Conservation (phyloP, 495 filamentous ascomycete species). For the Penicillium soppii region DNA sequence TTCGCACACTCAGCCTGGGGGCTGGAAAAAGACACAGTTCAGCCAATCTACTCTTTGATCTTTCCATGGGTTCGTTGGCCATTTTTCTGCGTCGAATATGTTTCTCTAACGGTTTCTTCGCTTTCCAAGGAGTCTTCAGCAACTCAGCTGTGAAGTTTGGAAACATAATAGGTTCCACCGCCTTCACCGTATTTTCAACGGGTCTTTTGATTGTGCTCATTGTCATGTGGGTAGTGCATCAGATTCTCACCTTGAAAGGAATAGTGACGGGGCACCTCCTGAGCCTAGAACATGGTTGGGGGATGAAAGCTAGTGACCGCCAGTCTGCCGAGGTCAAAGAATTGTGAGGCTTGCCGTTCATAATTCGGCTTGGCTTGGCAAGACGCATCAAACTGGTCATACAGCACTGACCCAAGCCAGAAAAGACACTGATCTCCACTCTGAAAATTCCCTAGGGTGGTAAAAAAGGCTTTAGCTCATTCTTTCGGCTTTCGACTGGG, state of each 20-base stretch:
- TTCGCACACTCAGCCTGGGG: slow-evolving; percentile 19
- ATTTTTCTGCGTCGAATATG: neutral
- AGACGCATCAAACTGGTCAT: too few relatives aligned
- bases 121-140: slow-evolving; percentile 28
- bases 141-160: slow-evolving; percentile 31
- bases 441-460: too few relatives aligned
- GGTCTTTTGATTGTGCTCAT: slow-evolving; percentile 24
- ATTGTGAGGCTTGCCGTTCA: slow-evolving; percentile 1
- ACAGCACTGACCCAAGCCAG: too few relatives aligned
- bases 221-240: slow-evolving; percentile 17
- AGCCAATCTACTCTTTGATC: slow-evolving; percentile 23
- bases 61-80: slow-evolving; percentile 30
- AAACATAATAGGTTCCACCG: slow-evolving; percentile 27
- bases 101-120: neutral
- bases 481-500: too few relatives aligned
- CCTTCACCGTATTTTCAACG: slow-evolving; percentile 31
- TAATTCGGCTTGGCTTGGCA: neutral
- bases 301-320: neutral
- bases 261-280: slow-evolving; percentile 25
- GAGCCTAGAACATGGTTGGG: slow-evolving; percentile 25
- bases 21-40: slow-evolving; percentile 17
- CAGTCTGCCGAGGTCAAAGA: neutral
- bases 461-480: too few relatives aligned
- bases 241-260: slow-evolving; percentile 25
- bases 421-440: too few relatives aligned